Evolutionary conservation across 2,329 filamentous ascomycete species (phyloP).

Genomic region (Pseudogymnoascus sp.): DNA sequence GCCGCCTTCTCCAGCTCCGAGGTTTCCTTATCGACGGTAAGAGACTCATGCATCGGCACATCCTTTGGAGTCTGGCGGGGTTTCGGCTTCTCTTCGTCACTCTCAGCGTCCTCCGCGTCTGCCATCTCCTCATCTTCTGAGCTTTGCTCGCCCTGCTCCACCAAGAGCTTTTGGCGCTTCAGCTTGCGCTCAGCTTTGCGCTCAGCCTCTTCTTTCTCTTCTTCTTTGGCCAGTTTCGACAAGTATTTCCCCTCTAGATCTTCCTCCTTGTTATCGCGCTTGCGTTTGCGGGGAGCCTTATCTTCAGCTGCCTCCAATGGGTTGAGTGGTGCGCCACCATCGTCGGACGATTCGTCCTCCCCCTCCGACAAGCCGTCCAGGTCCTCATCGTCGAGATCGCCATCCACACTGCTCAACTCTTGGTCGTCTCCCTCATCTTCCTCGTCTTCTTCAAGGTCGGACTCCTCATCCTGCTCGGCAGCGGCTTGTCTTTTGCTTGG

Average conservation of each 20-base stretch:
- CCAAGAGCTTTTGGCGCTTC: constrained; percentile 47
- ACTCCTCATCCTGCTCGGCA: constrained; percentile 26
- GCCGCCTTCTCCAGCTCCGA: constrained; percentile 75
- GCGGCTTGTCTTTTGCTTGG: constrained; percentile 19
- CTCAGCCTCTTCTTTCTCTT: constrained; percentile 48
- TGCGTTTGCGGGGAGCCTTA: constrained; percentile 45
- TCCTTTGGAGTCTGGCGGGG: constrained; percentile 38
- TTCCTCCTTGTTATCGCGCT: constrained; percentile 57
- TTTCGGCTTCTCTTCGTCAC: constrained; percentile 28
- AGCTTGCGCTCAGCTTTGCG: constrained; percentile 34
- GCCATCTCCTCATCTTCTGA: constrained; percentile 23
- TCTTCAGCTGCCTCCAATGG: constrained; percentile 37
- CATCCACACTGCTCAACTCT: constrained; percentile 31
- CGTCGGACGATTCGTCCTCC: constrained; percentile 30
- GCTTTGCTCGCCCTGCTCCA: constrained; percentile 31
- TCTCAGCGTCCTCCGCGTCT: constrained; percentile 23
- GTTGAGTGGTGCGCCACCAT: constrained; percentile 35
- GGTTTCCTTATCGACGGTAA: constrained; percentile 45
- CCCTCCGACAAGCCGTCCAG: constrained; percentile 26
- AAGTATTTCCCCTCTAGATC: constrained; percentile 67
- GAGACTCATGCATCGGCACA: constrained; percentile 47
- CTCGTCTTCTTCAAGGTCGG: constrained; percentile 19
- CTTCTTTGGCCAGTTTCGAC: constrained; percentile 54
- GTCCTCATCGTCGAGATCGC: constrained; percentile 31
- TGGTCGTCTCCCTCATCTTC: constrained; percentile 27